Conservation (phyloP, 1,139 yeast genomes). For the Protomyces arabidopsidicola region DNA sequence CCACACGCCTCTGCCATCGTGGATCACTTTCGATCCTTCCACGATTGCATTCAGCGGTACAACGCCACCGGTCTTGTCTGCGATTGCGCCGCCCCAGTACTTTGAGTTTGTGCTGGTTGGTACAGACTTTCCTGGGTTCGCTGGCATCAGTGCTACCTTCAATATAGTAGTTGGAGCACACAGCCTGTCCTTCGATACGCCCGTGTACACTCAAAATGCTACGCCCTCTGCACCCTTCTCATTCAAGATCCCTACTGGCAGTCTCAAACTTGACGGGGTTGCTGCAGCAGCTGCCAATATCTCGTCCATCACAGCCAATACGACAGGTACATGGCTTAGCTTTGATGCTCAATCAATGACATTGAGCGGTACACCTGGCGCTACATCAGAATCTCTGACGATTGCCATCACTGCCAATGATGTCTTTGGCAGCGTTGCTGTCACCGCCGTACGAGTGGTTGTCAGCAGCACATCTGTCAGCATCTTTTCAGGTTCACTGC, state of each 20-base stretch:
- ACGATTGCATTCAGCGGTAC: constrained; percentile 71
- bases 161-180: constrained; percentile 82
- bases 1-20: constrained; percentile 83
- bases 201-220: constrained; percentile 51
- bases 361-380: constrained; percentile 51
- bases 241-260: constrained; percentile 56
- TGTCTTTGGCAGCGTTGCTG: constrained; percentile 32
- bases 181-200: constrained; percentile 59
- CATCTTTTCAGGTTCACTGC: constrained; percentile 19
- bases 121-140: constrained; percentile 67
- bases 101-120: constrained; percentile 75
- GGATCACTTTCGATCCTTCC: constrained; percentile 67
- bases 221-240: constrained; percentile 56
- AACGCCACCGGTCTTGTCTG: constrained; percentile 79
- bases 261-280: constrained; percentile 57
- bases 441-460: constrained; percentile 30
- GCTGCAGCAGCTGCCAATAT: constrained; percentile 51
- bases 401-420: constrained; percentile 32
- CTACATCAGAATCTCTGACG: constrained; percentile 45
- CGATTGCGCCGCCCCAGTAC: constrained; percentile 76
- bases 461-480: constrained; percentile 44
- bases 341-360: constrained; percentile 61
- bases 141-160: constrained; percentile 69
- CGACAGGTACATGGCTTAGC: constrained; percentile 56
- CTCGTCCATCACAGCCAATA: constrained; percentile 44